These are phyloP conservation scores for Lasiodiplodia hormozganensis DNA, from an alignment of 2,329 filamentous ascomycete genomes.

Conservation along the genomic window DNA sequence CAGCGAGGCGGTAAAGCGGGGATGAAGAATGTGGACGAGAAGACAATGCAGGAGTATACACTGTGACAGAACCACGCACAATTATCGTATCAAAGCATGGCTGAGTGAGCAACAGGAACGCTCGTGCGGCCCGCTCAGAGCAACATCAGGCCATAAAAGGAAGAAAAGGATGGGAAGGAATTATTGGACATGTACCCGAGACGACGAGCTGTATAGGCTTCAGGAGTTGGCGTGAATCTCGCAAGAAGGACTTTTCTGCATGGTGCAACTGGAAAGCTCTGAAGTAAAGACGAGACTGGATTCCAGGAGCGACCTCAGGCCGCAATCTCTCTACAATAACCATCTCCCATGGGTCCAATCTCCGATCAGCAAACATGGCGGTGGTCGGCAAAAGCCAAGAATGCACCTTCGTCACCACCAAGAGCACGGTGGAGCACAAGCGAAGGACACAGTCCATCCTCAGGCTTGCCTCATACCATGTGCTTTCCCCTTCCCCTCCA, in stretches of 20 bases:
- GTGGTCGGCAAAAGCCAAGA: no score
- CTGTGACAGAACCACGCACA: neutral
- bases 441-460: neutral
- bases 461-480: neutral
- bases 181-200: constrained; percentile 1
- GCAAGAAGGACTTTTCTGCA: neutral
- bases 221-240: neutral
- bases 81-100: neutral
- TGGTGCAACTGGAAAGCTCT: no score
- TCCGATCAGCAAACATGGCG: no score
- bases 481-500: neutral
- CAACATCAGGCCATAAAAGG: neutral
- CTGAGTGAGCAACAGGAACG: neutral
- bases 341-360: no score
- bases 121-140: neutral
- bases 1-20: constrained; percentile 11
- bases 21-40: neutral
- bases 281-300: no score
- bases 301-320: no score
- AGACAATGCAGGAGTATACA: neutral
- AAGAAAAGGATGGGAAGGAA: constrained; percentile 4
- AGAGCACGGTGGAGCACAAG: no score
- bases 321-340: no score
- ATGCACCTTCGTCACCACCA: no score
- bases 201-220: neutral